Evolutionary conservation across 2,329 filamentous ascomycete genomes (phyloP).

Genomic region (Lachnellula arida): DNA sequence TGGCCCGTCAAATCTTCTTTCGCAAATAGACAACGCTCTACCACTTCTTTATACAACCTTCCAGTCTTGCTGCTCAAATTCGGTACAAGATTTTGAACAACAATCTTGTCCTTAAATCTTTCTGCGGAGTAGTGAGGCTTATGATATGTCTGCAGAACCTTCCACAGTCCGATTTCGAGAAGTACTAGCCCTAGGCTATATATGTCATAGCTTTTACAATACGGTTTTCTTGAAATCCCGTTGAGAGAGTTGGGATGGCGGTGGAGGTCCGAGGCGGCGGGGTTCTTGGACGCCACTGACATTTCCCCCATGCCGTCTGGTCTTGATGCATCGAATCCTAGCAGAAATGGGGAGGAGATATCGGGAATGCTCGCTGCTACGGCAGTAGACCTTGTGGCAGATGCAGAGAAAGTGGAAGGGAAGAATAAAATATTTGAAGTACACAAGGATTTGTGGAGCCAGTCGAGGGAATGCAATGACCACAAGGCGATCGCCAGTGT

Average conservation of each 20-base stretch:
- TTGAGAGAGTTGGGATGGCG: constrained; percentile 42
- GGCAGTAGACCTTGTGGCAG: too few species aligned
- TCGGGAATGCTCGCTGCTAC: too few species aligned
- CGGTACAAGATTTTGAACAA: too few species aligned
- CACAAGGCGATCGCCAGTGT: constrained; percentile 42
- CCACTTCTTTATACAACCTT: constrained; percentile 37
- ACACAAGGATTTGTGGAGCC: constrained; percentile 44
- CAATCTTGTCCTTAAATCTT: too few species aligned
- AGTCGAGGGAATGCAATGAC: constrained; percentile 50
- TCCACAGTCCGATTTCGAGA: constrained; percentile 37
- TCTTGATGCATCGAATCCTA: too few species aligned
- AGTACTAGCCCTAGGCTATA: constrained; percentile 45
- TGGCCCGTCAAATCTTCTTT: constrained; percentile 35
- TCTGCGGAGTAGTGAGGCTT: too few species aligned
- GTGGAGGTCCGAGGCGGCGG: constrained; percentile 39
- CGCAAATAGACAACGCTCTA: constrained; percentile 38
- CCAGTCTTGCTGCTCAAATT: too few species aligned
- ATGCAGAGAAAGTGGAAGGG: constrained; percentile 32
- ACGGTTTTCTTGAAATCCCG: constrained; percentile 35
- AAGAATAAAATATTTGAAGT: constrained; percentile 40
- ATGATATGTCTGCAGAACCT: too few species aligned
- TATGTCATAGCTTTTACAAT: constrained; percentile 38
- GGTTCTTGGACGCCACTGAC: constrained; percentile 38
- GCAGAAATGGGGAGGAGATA: too few species aligned
- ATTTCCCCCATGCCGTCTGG: constrained; percentile 26